phyloP scores from a whole-genome alignment of 129 eudicot genomes.

The Calendula officinalis region DNA sequence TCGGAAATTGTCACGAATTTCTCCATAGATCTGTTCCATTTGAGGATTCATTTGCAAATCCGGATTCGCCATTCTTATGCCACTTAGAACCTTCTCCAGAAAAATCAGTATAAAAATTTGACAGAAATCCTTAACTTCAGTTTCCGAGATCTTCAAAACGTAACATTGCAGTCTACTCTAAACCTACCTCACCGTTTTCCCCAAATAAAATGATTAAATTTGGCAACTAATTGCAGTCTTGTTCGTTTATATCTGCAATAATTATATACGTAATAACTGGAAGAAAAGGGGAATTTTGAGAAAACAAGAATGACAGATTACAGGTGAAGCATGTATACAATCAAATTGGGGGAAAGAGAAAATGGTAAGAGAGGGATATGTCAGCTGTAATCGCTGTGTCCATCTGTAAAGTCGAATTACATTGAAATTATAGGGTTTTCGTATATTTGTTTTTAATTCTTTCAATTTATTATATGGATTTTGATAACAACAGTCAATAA shows the following conservation, averaged over 20 bases:
- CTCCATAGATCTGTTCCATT: constrained; percentile 98
- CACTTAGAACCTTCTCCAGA: constrained; percentile 10
- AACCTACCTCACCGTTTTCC: constrained; percentile 3
- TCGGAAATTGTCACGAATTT: constrained; percentile 88
- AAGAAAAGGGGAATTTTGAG: neutral
- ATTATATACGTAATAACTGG: neutral
- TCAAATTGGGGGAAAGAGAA: constrained; percentile 16
- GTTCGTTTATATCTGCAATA: neutral
- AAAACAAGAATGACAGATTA: neutral
- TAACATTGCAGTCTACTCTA: constrained; percentile 16
- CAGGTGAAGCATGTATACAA: constrained; percentile 22
- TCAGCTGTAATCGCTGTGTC: constrained; percentile 32
- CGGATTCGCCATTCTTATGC: constrained; percentile 42
- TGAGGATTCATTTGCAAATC: constrained; percentile 81
- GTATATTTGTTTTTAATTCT: too few relatives aligned
- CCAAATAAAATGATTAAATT: constrained; percentile 1
- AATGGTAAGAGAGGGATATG: neutral
- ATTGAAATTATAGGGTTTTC: too few relatives aligned
- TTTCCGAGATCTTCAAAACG: constrained; percentile 10
- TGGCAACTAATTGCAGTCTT: neutral
- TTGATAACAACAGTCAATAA: too few relatives aligned
- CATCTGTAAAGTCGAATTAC: constrained; percentile 29
- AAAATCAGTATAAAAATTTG: neutral
- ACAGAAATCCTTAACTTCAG: constrained; percentile 10
- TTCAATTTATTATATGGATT: too few relatives aligned